A percentile compares a stretch with the other conserved stretches of the same genome.
Evolutionary conservation across 306 rosid species (phyloP).

Genomic region (Erythrophleum fordii): DNA sequence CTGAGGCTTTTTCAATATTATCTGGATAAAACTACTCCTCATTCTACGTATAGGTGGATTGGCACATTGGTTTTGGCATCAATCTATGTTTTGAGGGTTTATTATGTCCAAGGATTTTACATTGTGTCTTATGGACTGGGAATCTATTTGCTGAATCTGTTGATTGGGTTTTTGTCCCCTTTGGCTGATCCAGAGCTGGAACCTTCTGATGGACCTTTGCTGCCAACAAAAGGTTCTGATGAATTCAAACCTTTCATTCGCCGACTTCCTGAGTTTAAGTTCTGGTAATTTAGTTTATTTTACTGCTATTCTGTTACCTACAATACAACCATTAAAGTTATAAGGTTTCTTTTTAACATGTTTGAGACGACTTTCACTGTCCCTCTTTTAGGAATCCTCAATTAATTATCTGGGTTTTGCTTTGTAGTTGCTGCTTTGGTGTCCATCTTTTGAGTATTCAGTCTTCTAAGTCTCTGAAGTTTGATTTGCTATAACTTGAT

Average conservation of each 20-base stretch:
- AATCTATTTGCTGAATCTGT: constrained; percentile 79
- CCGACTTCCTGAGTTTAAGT: constrained; percentile 90
- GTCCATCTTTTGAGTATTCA: not conserved
- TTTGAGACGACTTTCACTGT: not conserved
- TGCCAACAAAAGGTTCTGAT: constrained; percentile 89
- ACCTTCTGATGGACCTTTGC: constrained; percentile 64
- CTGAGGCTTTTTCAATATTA: constrained; percentile 73
- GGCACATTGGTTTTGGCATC: constrained; percentile 54
- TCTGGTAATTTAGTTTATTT: constrained; percentile 65
- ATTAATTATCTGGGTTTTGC: constrained; percentile 4
- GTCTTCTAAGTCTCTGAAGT: not conserved
- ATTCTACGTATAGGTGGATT: constrained; percentile 69
- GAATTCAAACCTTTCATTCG: constrained; percentile 92
- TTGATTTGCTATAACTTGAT: not conserved
- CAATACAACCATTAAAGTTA: not conserved
- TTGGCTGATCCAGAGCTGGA: constrained; percentile 89
- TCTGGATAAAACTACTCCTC: constrained; percentile 81
- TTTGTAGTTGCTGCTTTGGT: not conserved
- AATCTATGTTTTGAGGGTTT: constrained; percentile 72
- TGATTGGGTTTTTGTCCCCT: constrained; percentile 88
- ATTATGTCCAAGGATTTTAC: constrained; percentile 77
- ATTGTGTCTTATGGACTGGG: constrained; percentile 85
- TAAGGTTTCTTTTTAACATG: not conserved
- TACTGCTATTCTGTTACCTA: not conserved
- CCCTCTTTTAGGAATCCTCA: not conserved